Evolutionary conservation across 2,329 filamentous ascomycete species (phyloP).

Genomic region (Pseudogymnoascus sp.): DNA sequence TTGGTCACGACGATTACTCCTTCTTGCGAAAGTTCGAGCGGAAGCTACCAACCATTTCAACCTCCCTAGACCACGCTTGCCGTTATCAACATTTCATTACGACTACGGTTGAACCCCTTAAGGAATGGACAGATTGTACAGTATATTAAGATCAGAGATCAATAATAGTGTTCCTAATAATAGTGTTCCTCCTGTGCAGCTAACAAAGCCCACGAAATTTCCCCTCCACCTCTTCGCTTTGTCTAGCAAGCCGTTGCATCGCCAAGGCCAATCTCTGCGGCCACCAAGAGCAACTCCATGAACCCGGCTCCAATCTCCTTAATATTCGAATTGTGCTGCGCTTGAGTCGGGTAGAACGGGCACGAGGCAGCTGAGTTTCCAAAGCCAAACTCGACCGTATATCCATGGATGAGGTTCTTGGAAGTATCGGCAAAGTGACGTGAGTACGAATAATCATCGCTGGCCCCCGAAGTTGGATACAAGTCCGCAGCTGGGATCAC

Average conservation of each 20-base stretch:
- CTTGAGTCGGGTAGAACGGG: slow-evolving; percentile 40
- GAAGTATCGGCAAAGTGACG: slow-evolving; percentile 34
- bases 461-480: slow-evolving; percentile 41
- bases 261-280: slow-evolving; percentile 22
- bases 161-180: not conserved
- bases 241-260: slow-evolving; percentile 12
- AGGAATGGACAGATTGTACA: not conserved
- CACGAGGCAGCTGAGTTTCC: slow-evolving; percentile 29
- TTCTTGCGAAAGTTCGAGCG: no score
- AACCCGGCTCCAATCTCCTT: slow-evolving; percentile 39
- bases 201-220: not conserved
- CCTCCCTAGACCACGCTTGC: not conserved
- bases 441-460: slow-evolving; percentile 41
- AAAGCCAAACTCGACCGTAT: slow-evolving; percentile 43
- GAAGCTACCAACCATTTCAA: not conserved
- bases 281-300: slow-evolving; percentile 38
- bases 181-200: not conserved
- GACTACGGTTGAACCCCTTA: not conserved
- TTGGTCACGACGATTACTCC: no score
- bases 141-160: not conserved
- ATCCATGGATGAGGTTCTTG: slow-evolving; percentile 35
- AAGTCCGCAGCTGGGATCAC: slow-evolving; percentile 35
- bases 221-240: not conserved
- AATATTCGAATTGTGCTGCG: slow-evolving; percentile 38
- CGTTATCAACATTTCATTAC: not conserved